Conservation (phyloP, 2,329 filamentous ascomycete species). For the Simplicillium sp. region DNA sequence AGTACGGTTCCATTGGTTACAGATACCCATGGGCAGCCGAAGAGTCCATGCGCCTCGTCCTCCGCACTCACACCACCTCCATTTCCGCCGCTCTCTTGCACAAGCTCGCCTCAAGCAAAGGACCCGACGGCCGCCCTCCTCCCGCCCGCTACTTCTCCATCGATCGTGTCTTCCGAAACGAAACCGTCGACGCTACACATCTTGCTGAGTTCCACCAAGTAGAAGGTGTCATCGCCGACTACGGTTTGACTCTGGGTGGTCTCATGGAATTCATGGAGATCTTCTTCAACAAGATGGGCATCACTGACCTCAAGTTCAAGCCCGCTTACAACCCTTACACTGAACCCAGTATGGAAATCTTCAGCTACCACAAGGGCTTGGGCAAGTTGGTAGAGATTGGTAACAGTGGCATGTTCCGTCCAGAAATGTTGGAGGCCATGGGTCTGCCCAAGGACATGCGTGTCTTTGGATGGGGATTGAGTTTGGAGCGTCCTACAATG, state of each 20-base stretch:
- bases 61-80: slow-evolving; percentile 93
- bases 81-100: slow-evolving; percentile 86
- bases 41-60: slow-evolving; percentile 77
- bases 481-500: slow-evolving; percentile 92
- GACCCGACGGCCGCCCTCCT: slow-evolving; percentile 55
- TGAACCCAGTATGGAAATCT: slow-evolving; percentile 96
- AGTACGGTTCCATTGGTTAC: slow-evolving; percentile 93
- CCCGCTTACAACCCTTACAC: slow-evolving; percentile 91
- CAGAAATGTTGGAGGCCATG: slow-evolving; percentile 95
- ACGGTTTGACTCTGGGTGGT: slow-evolving; percentile 82
- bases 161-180: slow-evolving; percentile 95
- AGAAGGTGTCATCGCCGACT: slow-evolving; percentile 97
- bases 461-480: slow-evolving; percentile 90
- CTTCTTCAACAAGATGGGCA: slow-evolving; percentile 96
- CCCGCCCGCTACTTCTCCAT: slow-evolving; percentile 96
- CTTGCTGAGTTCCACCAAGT: slow-evolving; percentile 98
- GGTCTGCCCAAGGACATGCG: slow-evolving; percentile 83
- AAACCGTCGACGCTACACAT: slow-evolving; percentile 94
- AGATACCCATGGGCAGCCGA: slow-evolving; percentile 87
- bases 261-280: slow-evolving; percentile 88
- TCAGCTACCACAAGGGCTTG: slow-evolving; percentile 78
- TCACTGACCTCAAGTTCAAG: slow-evolving; percentile 80
- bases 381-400: slow-evolving; percentile 94
- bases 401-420: slow-evolving; percentile 97
- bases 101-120: slow-evolving; percentile 74